Conservation (phyloP, 2,329 filamentous ascomycete species). For the Claviceps fusiformis region DNA sequence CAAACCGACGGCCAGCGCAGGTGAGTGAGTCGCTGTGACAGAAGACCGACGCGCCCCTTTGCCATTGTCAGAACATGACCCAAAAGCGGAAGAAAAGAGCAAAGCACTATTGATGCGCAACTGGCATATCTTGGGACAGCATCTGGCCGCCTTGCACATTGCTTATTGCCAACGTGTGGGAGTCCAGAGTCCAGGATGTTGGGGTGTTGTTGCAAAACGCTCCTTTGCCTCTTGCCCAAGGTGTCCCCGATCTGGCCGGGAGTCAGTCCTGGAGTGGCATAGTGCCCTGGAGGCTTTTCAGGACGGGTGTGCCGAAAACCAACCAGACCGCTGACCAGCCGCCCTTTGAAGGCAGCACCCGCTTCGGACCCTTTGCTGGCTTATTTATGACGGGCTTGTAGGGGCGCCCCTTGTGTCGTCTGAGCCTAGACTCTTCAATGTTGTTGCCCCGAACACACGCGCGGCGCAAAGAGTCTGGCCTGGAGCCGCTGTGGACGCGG, state of each 20-base stretch:
- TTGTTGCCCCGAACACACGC: slow-evolving; percentile 7
- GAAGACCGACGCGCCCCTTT: background rate
- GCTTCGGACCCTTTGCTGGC: slow-evolving; percentile 1
- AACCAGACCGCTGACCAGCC: slow-evolving; percentile 1
- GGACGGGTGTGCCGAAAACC: slow-evolving; percentile 2
- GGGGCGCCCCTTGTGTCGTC: background rate
- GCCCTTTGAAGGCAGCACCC: slow-evolving; percentile 4
- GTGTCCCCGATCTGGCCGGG: background rate
- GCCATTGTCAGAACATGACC: background rate
- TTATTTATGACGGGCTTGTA: background rate
- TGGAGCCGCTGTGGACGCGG: background rate
- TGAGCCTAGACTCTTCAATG: slow-evolving; percentile 8
- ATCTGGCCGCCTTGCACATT: background rate
- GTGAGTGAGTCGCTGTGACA: background rate
- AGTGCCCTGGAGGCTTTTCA: background rate
- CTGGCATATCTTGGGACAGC: background rate
- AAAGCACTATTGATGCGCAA: background rate
- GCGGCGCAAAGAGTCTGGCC: background rate
- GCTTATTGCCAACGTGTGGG: background rate
- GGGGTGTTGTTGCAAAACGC: background rate
- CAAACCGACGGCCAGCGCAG: background rate
- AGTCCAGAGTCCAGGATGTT: background rate
- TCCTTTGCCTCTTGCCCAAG: background rate
- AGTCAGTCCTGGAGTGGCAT: background rate
- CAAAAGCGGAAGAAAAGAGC: background rate